Conservation (phyloP, 2,329 filamentous ascomycete species). For the Colletotrichum musae region DNA sequence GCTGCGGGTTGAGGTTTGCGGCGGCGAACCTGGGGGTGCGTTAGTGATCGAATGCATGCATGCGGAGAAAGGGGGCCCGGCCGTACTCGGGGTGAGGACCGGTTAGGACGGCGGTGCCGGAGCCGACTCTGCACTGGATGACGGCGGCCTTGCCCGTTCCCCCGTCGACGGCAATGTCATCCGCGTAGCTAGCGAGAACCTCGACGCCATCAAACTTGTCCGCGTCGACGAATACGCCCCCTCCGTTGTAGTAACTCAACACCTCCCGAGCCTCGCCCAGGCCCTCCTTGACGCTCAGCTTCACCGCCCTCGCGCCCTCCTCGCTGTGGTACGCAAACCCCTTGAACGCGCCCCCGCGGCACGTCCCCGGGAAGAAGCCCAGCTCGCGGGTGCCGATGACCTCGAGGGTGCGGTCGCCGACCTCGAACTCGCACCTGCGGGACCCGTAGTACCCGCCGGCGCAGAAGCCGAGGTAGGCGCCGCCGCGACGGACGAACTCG, state of each 20-base stretch:
- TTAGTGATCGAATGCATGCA: conserved; percentile 1
- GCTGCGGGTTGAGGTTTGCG: conserved; percentile 79
- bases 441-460: conserved; percentile 95
- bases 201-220: conserved; percentile 78
- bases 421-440: conserved; percentile 89
- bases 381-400: conserved; percentile 90
- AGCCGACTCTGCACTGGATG: conserved; percentile 85
- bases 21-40: conserved; percentile 78
- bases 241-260: conserved; percentile 91
- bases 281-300: conserved; percentile 70
- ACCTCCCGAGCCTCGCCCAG: conserved; percentile 73
- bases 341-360: conserved; percentile 87
- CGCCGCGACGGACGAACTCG: conserved; percentile 88
- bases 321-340: conserved; percentile 95
- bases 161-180: conserved; percentile 81
- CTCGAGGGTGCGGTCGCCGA: conserved; percentile 80
- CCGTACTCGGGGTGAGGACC: conserved; percentile 91
- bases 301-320: conserved; percentile 81
- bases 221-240: conserved; percentile 91
- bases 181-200: conserved; percentile 84
- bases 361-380: conserved; percentile 88
- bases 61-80: no score
- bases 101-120: conserved; percentile 84
- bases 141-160: conserved; percentile 83
- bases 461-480: conserved; percentile 91